Base-by-base conservation (phyloP, 1,284 basidiomycete species). In the Trichosporon sp. region DNA sequence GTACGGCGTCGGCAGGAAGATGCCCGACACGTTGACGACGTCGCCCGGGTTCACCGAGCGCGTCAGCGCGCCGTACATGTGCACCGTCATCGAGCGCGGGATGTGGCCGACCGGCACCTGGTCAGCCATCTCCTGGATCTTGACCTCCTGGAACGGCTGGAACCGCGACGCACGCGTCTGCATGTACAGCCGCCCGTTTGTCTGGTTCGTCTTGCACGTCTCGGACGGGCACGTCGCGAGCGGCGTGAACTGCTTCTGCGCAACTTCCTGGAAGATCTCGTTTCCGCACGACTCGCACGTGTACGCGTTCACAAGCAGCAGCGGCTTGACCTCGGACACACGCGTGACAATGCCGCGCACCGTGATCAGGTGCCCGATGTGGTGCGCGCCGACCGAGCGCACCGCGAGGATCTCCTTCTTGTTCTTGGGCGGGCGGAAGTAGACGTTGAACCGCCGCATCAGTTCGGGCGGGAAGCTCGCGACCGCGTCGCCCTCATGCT, bases 91-190 rank as follows among this genome's bases (percentile, higher is more conserved):
- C 2, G 95, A 95, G 42, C 97, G 91, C 34, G 97, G 97, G 70
- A 99, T 99, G 81, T 99, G 97, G 3, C 97, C 97, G 42, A 99
- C 95, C 25, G 97, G 97, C 0, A 99, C 97, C 89, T 99, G 97
- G 79, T 99, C 97, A 27, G 97, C 92, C 96, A 99, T 97, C 84
- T 99, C 97, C 82, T 99, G 97, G 63, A 99, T 93, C 84, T 97
- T 97, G 74, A 98, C 89, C 83, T 99, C 97, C 81, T 99, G 97
- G 87, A 99, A 99, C 0, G 96, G 94, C 76, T 92, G 92, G 83
- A 99, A 99, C 70, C 97, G 90, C 84, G 92, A 94, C 23, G 97
- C 97, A 38, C 97, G 88, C 2, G 96, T 98, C 84, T 99, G 97
- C 92, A 98, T 98, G 80, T 97, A 93, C 69, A 99, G 84, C n/a